These are phyloP conservation scores for Huntiella abstrusa DNA, from an alignment of 2,329 filamentous ascomycete species.

Conservation along the genomic window DNA sequence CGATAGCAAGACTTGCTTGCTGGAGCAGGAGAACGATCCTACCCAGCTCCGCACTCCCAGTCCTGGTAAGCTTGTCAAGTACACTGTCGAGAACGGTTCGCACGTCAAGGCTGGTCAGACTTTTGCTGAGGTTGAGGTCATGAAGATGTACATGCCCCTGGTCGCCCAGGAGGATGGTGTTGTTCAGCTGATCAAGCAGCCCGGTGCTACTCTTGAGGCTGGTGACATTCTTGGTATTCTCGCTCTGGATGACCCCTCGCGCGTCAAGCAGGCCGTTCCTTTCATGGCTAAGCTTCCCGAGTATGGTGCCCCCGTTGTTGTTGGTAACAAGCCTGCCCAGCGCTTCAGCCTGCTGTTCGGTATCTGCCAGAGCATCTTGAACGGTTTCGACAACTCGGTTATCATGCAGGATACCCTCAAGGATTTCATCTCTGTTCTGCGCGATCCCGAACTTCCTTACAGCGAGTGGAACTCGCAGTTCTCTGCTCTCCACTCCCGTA, in stretches of 20 bases:
- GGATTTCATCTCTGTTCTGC: constrained; percentile 76
- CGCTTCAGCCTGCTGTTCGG: constrained; percentile 58
- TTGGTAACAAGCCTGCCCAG: constrained; percentile 84
- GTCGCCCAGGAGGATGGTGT: constrained; percentile 88
- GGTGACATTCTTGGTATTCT: constrained; percentile 98
- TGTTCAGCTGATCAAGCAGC: constrained; percentile 97
- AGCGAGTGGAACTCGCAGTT: constrained; percentile 94
- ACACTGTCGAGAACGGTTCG: constrained; percentile 83
- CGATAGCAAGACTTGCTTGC: constrained; percentile 91
- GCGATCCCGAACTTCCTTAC: constrained; percentile 78
- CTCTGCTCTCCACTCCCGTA: constrained; percentile 88
- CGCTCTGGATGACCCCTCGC: constrained; percentile 81
- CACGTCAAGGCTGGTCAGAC: constrained; percentile 84
- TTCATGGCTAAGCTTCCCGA: constrained; percentile 83
- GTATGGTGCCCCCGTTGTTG: constrained; percentile 67
- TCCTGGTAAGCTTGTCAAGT: constrained; percentile 96
- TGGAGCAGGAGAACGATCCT: constrained; percentile 97
- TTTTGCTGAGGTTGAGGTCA: constrained; percentile 95
- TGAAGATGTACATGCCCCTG: constrained; percentile 99
- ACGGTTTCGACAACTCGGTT: constrained; percentile 91
- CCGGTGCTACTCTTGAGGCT: constrained; percentile 89
- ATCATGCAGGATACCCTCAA: constrained; percentile 79
- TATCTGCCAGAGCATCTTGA: constrained; percentile 71
- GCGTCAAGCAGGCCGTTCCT: constrained; percentile 88
- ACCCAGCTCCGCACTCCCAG: constrained; percentile 90